A percentile compares a stretch with the other conserved stretches of the same genome.
These are phyloP conservation scores for Antitrichia curtipendula DNA, from an alignment of 225 moss, liverwort and hornwort species.

Conservation along the genomic window DNA sequence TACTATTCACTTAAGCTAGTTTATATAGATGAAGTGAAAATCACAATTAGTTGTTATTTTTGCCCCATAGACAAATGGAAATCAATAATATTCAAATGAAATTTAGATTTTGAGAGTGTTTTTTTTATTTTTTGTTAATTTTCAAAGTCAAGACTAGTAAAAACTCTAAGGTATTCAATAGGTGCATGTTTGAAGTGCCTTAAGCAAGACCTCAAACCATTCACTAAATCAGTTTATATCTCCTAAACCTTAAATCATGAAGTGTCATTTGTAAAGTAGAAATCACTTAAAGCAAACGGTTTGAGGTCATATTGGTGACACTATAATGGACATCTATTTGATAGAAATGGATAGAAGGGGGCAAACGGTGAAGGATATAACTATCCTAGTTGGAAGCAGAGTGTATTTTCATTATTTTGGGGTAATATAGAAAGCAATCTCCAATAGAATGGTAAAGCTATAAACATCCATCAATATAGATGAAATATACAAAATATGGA, in stretches of 20 bases:
- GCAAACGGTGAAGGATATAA: not conserved
- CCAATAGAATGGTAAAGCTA: not conserved
- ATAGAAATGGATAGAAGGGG: rapidly evolving
- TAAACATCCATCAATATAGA: not conserved
- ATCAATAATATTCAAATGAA: not conserved
- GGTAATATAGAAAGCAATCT: rapidly evolving
- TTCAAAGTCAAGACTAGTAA: rapidly evolving
- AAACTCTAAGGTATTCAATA: not conserved
- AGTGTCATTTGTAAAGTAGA: not conserved
- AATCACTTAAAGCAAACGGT: not conserved
- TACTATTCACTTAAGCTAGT: not conserved
- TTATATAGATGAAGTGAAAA: not conserved
- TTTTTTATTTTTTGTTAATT: not conserved
- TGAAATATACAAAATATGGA: not conserved
- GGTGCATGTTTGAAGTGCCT: not conserved
- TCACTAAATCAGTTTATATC: not conserved
- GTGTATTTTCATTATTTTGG: not conserved
- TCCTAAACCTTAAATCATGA: not conserved
- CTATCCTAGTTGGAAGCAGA: rapidly evolving
- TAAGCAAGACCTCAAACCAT: not conserved
- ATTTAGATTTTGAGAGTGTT: rapidly evolving
- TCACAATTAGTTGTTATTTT: not conserved
- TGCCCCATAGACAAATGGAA: not conserved
- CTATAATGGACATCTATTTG: not conserved
- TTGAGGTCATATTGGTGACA: too few species aligned